phyloP scores from a whole-genome alignment of 2,329 filamentous ascomycete genomes.

The Aspergillus proliferans region DNA sequence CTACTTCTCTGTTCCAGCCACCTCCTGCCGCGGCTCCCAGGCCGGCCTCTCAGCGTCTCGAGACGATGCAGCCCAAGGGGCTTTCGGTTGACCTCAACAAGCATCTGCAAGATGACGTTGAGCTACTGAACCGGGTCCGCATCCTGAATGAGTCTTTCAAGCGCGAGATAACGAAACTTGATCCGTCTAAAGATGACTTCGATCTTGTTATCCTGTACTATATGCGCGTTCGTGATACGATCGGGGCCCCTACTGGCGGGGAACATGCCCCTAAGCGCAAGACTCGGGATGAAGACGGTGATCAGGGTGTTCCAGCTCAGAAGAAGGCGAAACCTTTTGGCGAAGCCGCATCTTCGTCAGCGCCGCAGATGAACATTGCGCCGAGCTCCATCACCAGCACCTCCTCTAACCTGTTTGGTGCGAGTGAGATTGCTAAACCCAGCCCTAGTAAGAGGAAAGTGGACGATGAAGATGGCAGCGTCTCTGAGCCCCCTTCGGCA shows the following conservation, averaged over 20 bases:
- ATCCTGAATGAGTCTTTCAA: constrained; percentile 32
- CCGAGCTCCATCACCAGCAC: constrained; percentile 7
- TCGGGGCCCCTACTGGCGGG: constrained; percentile 28
- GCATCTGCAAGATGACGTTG: constrained; percentile 13
- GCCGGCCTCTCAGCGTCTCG: constrained; percentile 4
- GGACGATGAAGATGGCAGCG: constrained; percentile 11
- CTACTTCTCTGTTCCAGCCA: constrained; percentile 3
- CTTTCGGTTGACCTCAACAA: constrained; percentile 14
- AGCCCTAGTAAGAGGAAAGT: constrained; percentile 15
- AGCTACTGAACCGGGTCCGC: constrained; percentile 24
- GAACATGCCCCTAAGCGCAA: constrained; percentile 23
- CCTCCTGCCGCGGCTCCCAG: constrained; percentile 1
- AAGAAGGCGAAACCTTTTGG: constrained; percentile 21
- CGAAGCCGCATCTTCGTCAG: background rate
- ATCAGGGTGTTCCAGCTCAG: constrained; percentile 4
- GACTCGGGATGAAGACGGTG: constrained; percentile 12
- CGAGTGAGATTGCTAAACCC: constrained; percentile 5
- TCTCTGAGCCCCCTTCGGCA: constrained; percentile 4
- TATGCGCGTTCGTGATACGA: constrained; percentile 30
- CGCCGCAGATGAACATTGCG: constrained; percentile 3
- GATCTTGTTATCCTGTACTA: constrained; percentile 34
- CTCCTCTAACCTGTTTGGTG: constrained; percentile 14
- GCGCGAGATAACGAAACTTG: constrained; percentile 22
- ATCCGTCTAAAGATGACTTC: constrained; percentile 29
- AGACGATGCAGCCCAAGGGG: constrained; percentile 11